A percentile compares a stretch with the other conserved stretches of the same genome.
These are phyloP conservation scores for Geotrichum europaeum DNA, from an alignment of 1,139 yeast genomes.

Conservation along the genomic window DNA sequence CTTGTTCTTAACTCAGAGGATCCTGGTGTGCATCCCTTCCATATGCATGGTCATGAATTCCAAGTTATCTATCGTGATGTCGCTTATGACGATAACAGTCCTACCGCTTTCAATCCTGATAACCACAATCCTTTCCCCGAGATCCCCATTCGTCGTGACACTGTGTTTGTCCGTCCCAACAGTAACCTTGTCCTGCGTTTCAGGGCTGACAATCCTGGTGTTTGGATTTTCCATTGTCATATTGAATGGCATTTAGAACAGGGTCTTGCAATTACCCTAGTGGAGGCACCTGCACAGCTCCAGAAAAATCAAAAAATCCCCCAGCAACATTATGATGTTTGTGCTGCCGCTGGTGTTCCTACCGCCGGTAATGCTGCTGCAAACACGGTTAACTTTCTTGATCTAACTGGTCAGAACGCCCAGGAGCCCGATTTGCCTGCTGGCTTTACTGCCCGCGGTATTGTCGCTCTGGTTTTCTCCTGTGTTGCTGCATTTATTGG, in stretches of 20 bases:
- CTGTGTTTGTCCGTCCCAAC: slow-evolving; percentile 57
- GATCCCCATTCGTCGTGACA: slow-evolving; percentile 61
- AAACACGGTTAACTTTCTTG: slow-evolving; percentile 52
- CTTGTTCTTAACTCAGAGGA: slow-evolving; percentile 65
- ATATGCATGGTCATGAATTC: slow-evolving; percentile 75
- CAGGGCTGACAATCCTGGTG: slow-evolving; percentile 80
- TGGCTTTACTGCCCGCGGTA: slow-evolving; percentile 88
- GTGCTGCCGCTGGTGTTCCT: slow-evolving; percentile 48
- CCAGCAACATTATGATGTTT: slow-evolving; percentile 52
- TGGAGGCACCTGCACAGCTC: slow-evolving; percentile 69
- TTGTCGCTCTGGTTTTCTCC: slow-evolving; percentile 79
- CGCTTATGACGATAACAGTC: slow-evolving; percentile 43
- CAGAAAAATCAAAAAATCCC: slow-evolving; percentile 46
- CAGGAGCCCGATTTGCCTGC: slow-evolving; percentile 63
- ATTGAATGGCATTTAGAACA: slow-evolving; percentile 92
- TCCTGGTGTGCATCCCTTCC: slow-evolving; percentile 84
- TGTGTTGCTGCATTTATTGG: slow-evolving; percentile 76
- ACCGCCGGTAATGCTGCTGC: slow-evolving; percentile 82
- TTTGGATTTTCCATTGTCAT: slow-evolving; percentile 92
- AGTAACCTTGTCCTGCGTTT: slow-evolving; percentile 63
- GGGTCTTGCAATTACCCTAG: slow-evolving; percentile 67
- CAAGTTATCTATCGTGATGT: slow-evolving; percentile 57
- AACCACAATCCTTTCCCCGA: slow-evolving; percentile 55
- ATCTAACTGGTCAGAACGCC: slow-evolving; percentile 65
- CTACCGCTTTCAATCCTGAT: slow-evolving; percentile 45